Conservation (phyloP, 2,329 filamentous ascomycete species). For the Neophaeococcomyces aloes region DNA sequence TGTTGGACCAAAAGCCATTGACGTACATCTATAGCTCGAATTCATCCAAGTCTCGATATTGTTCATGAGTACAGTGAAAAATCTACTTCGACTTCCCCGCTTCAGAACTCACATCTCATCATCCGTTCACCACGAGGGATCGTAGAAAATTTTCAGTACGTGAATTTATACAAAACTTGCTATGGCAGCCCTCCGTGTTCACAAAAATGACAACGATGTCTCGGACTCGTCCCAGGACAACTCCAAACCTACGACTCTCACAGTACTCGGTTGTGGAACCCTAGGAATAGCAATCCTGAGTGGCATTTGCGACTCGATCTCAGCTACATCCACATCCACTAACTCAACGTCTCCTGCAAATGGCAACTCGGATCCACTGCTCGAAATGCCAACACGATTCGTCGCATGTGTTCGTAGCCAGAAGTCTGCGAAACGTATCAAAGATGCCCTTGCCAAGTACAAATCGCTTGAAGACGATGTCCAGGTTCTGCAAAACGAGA, state of each 20-base stretch:
- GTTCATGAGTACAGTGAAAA: too few relatives aligned
- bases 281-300: conserved; percentile 49
- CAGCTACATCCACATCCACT: conserved; percentile 29
- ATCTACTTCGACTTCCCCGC: too few relatives aligned
- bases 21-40: too few relatives aligned
- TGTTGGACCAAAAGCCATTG: too few relatives aligned
- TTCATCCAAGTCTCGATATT: too few relatives aligned
- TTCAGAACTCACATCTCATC: too few relatives aligned
- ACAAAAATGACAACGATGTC: background rate
- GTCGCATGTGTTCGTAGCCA: conserved; percentile 67
- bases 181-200: conserved; percentile 12
- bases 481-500: conserved; percentile 60
- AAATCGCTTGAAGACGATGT: conserved; percentile 39
- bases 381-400: conserved; percentile 60
- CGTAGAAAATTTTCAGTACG: too few relatives aligned
- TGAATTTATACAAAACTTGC: too few relatives aligned
- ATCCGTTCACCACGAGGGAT: too few relatives aligned
- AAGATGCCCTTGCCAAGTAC: conserved; percentile 54
- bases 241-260: conserved; percentile 45
- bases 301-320: conserved; percentile 64
- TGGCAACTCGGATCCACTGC: conserved; percentile 30
- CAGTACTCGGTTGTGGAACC: conserved; percentile 72
- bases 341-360: conserved; percentile 11
- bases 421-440: conserved; percentile 60
- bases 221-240: background rate